Conservation (phyloP, 2,329 filamentous ascomycete species). For the Claviceps sp. region DNA sequence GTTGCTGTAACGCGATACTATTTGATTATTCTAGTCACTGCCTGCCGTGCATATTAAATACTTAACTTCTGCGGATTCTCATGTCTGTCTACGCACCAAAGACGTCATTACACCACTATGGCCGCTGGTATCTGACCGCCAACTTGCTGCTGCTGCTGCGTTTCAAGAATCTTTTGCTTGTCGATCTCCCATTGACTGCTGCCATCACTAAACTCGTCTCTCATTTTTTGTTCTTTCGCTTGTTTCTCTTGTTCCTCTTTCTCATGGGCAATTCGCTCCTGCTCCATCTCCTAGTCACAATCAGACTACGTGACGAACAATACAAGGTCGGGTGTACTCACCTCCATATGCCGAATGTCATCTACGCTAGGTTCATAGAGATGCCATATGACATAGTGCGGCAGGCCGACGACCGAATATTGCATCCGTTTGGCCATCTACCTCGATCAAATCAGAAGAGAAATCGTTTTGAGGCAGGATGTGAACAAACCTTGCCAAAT, state of each 20-base stretch:
- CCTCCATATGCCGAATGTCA: constrained; percentile 93
- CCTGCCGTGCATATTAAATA: too few species aligned
- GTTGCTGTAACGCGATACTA: too few species aligned
- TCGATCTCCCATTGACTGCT: constrained; percentile 81
- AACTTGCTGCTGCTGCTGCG: constrained; percentile 3
- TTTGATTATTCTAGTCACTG: too few species aligned
- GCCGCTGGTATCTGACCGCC: background rate
- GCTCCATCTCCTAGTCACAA: constrained; percentile 70
- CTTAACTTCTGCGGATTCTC: too few species aligned
- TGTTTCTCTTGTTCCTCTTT: constrained; percentile 55
- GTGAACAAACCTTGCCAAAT: constrained; percentile 72
- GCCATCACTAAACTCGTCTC: constrained; percentile 66
- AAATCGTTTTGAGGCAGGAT: background rate
- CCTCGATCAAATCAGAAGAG: background rate
- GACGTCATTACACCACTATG: background rate
- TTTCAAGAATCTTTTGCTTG: constrained; percentile 61
- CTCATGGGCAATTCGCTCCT: constrained; percentile 67
- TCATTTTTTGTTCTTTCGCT: constrained; percentile 58
- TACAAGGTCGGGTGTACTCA: constrained; percentile 19
- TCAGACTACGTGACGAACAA: background rate
- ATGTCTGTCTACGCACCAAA: background rate
- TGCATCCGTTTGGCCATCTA: constrained; percentile 97
- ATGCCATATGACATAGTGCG: constrained; percentile 99
- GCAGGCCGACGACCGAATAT: constrained; percentile 87
- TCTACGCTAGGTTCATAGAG: constrained; percentile 98